Base-by-base conservation (phyloP, 441 rosid genomes). In the Rhodomyrtus psidioides region DNA sequence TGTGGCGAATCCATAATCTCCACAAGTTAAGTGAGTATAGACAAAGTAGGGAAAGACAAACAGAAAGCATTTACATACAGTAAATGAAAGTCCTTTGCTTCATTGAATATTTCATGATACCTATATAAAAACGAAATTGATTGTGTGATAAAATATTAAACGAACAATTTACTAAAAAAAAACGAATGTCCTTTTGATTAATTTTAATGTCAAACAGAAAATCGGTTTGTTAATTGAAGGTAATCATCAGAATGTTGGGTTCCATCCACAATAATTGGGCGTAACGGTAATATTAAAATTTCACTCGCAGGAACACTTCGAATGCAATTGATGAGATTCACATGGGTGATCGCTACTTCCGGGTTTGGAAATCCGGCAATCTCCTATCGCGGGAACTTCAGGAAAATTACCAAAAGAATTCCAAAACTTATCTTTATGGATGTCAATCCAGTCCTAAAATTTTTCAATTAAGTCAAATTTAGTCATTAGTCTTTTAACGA, bases 371-470 rank as follows among this genome's bases (percentile, higher is more conserved):
- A 27, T 2, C 39, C 70, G 39, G 12, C 0, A 14, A 27, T 34
- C 23, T 60, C 21, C 1, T 28, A 28, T 28, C 7, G 23, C 28
- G 17, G 70, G 23, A 60, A 60, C 1, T 27, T 27, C 6, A 2
- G 3, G 21, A 60, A 60, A 60, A 60, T 28, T 60, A 60, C 6
- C 19, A 6, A 14, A 27, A n/a, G 15, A 15, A 59, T 0, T 14
- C 1, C 0, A 15, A 27, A 60, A 60, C 30, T 27, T 27, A 28
- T 27, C 3, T 2, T 0, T 34, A 27, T 59, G 0, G 0, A 59
- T 59, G 0, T 59, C 0, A 27, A 59, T 59, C 27, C 0, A 7
- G 0, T 27, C 28, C 0, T 14, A 59, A 59, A 14, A 0, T 27
- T 59, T 59, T 14, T 27, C n/a, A 3, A n/a, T n/a, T 28, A 13